Evolutionary conservation across 2,329 filamentous ascomycete genomes (phyloP), one percentile per base, ranked within the genome.

Genomic region (Stagonosporopsis cucurbitacearum): DNA sequence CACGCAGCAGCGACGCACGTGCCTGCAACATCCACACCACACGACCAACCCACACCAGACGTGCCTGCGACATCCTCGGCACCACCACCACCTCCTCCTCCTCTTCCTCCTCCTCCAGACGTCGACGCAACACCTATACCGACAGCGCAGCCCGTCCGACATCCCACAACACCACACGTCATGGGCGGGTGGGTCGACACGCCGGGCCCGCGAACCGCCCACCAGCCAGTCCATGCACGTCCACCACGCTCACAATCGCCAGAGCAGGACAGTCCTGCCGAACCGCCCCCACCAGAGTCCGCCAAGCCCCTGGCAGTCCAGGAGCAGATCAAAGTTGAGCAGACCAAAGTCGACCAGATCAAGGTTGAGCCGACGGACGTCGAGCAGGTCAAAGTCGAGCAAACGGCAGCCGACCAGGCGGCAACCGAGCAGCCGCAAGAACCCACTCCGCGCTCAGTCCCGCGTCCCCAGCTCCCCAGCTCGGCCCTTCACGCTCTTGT

Each of bases 131-230:
- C 71, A 19, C 71, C 73, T 17, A 60, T 70, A 46, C 69, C 71
- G 22, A 49, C 54, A 22, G 63, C 69, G 20, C 64, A 47, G 6
- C 53, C 67, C 3, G 39, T 62, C 23, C 41, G 68, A 7, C 61
- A 68, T 17, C 64, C 72, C 6, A 78, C 78, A 52, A 81, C 79
- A 3, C 79, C 80, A 12, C 64, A 76, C 2, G 78, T 81, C 6
- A 80, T 76, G 41, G 80, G 80, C 22, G 80, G 75, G 22, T 81
- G 80, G 80, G 66, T 81, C 28, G 79, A 81, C 37, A 82, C 80
- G 3, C 79, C 78, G 26, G 73, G 63, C 3, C 69, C 67, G n/a
- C 66, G 65, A 17, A 69, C 69, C 19, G 36, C 48, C 15, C 62
- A 42, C 20, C 63, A 59, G 47, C 45, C 63, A 22, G 36, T 47